Conservation (phyloP, 2,329 filamentous ascomycete species). For the Grosmannia clavigera region DNA sequence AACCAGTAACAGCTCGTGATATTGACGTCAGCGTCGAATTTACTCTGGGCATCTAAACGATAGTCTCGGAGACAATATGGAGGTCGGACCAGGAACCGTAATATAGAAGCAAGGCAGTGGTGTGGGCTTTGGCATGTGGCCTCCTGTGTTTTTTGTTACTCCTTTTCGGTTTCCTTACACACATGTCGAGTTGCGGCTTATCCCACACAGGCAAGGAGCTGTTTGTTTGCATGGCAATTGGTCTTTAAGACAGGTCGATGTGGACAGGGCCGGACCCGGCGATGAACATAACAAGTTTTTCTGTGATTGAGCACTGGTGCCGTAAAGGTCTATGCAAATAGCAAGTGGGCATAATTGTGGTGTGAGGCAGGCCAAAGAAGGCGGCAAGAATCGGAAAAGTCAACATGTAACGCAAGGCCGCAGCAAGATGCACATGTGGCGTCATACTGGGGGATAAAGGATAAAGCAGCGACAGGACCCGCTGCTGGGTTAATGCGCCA, state of each 20-base stretch:
- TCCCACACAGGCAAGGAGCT: background rate
- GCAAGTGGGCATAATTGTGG: no score
- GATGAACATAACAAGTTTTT: background rate
- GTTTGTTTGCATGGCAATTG: background rate
- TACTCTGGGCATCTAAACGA: slow-evolving; percentile 71
- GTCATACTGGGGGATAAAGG: background rate
- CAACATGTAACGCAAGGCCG: background rate
- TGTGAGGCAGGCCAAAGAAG: background rate
- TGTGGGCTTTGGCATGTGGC: background rate
- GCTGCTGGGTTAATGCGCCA: background rate
- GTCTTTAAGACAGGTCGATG: background rate
- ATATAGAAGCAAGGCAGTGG: background rate
- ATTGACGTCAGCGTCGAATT: slow-evolving; percentile 97
- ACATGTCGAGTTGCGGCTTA: background rate
- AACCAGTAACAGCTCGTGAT: slow-evolving; percentile 54
- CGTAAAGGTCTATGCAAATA: background rate
- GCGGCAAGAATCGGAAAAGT: background rate
- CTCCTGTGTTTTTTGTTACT: background rate
- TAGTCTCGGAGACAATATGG: background rate
- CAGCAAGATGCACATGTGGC: background rate
- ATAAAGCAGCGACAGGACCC: background rate
- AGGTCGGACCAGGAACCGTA: background rate
- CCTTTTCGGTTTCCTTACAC: background rate
- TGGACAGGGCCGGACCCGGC: background rate
- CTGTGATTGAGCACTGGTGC: background rate